Evolutionary conservation across 164 flowering plant species (phyloP).

Genomic region (Dillenia turbinata): DNA sequence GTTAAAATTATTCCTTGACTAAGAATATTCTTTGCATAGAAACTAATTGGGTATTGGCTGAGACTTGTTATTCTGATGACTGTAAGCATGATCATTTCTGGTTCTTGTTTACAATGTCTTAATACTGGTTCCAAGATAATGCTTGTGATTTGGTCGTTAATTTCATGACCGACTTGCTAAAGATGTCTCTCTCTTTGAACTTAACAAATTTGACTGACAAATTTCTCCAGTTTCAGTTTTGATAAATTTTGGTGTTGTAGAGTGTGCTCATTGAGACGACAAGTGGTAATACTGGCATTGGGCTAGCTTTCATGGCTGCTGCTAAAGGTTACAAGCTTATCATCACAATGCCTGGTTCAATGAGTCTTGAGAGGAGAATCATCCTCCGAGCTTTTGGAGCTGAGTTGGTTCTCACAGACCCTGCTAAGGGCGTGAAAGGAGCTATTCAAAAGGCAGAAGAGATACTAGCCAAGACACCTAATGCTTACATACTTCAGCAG

Average conservation of each 20-base stretch:
- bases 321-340: conserved; percentile 72
- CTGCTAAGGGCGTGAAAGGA: conserved; percentile 74
- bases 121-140: no score
- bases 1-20: no score
- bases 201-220: neutral
- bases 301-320: conserved; percentile 70
- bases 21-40: no score
- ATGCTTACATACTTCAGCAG: conserved; percentile 56
- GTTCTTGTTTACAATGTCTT: no score
- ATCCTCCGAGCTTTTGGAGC: conserved; percentile 77
- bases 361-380: conserved; percentile 72
- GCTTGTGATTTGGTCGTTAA: no score
- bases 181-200: no score
- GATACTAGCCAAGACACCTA: conserved; percentile 54
- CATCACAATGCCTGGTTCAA: conserved; percentile 73
- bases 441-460: conserved; percentile 76
- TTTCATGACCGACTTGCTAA: no score
- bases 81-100: no score
- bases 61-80: no score
- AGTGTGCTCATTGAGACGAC: conserved; percentile 80
- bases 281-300: conserved; percentile 78
- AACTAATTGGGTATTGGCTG: no score
- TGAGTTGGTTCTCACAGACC: conserved; percentile 63
- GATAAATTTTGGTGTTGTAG: conserved; percentile 26
- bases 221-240: conserved; percentile 1